Conservation (phyloP, 148 eudicot genomes). For the Vaccinium darrowii region DNA sequence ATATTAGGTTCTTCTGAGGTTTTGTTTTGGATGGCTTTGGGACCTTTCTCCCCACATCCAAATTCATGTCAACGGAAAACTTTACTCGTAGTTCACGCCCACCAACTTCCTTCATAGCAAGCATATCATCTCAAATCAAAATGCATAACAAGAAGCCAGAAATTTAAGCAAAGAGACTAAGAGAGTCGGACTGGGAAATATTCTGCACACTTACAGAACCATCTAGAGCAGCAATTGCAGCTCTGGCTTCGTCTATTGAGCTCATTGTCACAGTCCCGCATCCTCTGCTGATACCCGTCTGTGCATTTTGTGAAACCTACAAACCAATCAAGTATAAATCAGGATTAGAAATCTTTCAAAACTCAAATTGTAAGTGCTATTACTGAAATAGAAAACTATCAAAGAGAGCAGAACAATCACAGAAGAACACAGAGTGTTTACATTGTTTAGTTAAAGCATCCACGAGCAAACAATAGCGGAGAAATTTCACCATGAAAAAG, state of each 20-base stretch:
- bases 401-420: neutral
- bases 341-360: neutral
- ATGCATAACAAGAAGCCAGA: neutral
- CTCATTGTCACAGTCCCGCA: constrained; percentile 30
- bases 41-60: neutral
- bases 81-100: constrained; percentile 24
- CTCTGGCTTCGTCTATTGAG: constrained; percentile 27
- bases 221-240: constrained; percentile 26
- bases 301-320: constrained; percentile 23
- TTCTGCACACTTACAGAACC: constrained; percentile 22
- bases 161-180: neutral
- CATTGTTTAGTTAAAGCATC: neutral
- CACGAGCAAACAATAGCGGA: neutral
- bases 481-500: neutral
- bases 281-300: constrained; percentile 26
- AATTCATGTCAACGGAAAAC: constrained; percentile 18
- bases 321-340: neutral
- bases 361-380: neutral
- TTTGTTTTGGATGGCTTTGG: constrained; percentile 5
- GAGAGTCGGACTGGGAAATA: neutral
- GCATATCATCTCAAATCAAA: neutral
- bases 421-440: neutral
- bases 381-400: neutral
- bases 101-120: constrained; percentile 19
- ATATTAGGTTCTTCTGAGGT: constrained; percentile 16